These are phyloP conservation scores for Xylariaceae sp. DNA, from an alignment of 2,329 filamentous ascomycete genomes.

Conservation along the genomic window DNA sequence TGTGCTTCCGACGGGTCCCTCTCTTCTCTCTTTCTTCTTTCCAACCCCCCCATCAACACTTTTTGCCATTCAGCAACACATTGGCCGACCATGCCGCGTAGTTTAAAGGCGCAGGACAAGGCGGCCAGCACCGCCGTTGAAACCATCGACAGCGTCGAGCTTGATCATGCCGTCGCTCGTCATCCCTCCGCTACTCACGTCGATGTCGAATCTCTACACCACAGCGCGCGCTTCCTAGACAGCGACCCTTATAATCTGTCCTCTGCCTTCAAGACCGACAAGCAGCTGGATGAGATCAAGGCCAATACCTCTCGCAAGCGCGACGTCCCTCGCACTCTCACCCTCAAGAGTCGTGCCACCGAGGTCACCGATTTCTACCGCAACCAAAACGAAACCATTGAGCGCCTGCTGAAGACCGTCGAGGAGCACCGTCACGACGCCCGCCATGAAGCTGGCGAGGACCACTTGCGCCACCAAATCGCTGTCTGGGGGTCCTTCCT, in stretches of 20 bases:
- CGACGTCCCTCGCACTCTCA: conserved; percentile 30
- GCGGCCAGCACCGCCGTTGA: conserved; percentile 45
- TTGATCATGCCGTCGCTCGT: conserved; percentile 38
- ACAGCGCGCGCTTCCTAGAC: conserved; percentile 40
- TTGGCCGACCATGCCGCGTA: conserved; percentile 12
- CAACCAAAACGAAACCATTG: conserved; percentile 86
- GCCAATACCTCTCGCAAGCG: conserved; percentile 78
- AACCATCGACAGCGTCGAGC: conserved; percentile 28
- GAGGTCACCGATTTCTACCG: conserved; percentile 79
- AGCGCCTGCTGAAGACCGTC: conserved; percentile 84
- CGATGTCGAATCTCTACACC: conserved; percentile 42
- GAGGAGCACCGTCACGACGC: conserved; percentile 84
- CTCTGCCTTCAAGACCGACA: conserved; percentile 67
- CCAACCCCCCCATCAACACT: too few relatives aligned
- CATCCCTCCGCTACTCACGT: conserved; percentile 33
- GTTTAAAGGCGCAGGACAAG: conserved; percentile 17
- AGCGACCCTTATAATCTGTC: conserved; percentile 80
- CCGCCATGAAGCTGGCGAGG: conserved; percentile 71
- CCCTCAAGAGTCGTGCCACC: conserved; percentile 35
- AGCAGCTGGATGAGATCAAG: conserved; percentile 70
- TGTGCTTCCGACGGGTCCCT: too few relatives aligned
- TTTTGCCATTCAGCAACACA: conserved; percentile 22
- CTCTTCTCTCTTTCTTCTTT: too few relatives aligned
- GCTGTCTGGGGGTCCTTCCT: conserved; percentile 63
- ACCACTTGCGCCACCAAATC: conserved; percentile 69